These are phyloP conservation scores for Pholiota microspora DNA, from an alignment of 768 basidiomycete species.

Conservation along the genomic window DNA sequence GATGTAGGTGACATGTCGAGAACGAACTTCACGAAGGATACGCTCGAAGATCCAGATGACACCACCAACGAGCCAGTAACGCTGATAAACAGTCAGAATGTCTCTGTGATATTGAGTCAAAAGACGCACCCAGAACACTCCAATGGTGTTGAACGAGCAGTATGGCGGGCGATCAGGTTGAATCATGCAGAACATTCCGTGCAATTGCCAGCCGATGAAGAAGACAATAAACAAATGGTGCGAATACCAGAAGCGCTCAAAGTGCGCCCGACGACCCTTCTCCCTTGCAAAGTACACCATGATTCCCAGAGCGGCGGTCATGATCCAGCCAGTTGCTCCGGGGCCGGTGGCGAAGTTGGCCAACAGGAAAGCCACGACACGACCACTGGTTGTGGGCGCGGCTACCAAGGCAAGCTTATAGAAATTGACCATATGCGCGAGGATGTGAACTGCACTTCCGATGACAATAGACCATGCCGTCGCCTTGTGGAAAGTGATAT, in stretches of 20 bases:
- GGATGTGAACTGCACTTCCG: conserved; percentile 72
- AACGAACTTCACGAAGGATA: conserved; percentile 87
- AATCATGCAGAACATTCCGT: conserved; percentile 98
- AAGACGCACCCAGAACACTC: conserved; percentile 95
- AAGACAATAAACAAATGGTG: conserved; percentile 90
- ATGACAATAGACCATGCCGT: conserved; percentile 89
- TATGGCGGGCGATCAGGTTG: conserved; percentile 85
- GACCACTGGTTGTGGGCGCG: conserved; percentile 52
- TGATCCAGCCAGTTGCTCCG: conserved; percentile 84
- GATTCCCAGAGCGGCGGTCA: conserved; percentile 66
- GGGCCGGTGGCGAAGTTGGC: conserved; percentile 86
- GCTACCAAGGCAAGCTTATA: conserved; percentile 56
- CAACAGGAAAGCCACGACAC: conserved; percentile 66
- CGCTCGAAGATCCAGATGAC: conserved; percentile 86
- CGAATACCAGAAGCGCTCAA: conserved; percentile 89
- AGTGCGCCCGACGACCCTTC: conserved; percentile 72
- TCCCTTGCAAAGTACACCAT: conserved; percentile 89
- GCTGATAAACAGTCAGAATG: conserved; percentile 35
- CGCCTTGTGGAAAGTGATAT: conserved; percentile 86
- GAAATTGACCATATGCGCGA: conserved; percentile 88
- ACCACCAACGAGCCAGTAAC: conserved; percentile 89
- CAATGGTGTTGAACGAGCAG: conserved; percentile 82
- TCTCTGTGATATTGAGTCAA: conserved; percentile 4
- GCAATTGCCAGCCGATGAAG: conserved; percentile 93
- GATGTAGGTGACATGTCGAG: conserved; percentile 88